Percentiles rank a stretch among this genome's conserved stretches.
These are phyloP conservation scores for Amaranthus hypochondriacus DNA, from an alignment of 148 eudicot genomes.

Conservation along the genomic window DNA sequence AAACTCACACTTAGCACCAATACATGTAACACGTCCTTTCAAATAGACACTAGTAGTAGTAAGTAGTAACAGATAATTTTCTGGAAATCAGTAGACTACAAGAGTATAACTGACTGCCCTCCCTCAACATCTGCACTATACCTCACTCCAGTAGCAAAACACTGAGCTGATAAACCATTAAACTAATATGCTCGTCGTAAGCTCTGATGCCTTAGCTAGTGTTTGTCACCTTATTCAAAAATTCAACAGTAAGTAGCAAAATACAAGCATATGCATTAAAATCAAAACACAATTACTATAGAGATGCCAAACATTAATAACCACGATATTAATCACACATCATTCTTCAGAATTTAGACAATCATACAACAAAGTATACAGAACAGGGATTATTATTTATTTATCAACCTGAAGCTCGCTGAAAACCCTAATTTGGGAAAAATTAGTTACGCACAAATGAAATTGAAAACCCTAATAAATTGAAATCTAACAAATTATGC, in stretches of 20 bases:
- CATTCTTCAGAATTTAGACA: neutral
- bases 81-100: neutral
- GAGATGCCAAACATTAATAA: neutral
- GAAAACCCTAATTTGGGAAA: conserved; percentile 2
- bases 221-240: neutral
- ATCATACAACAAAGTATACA: neutral
- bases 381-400: too few relatives aligned
- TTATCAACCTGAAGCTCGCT: neutral
- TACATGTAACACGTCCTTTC: neutral
- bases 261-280: neutral
- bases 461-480: neutral
- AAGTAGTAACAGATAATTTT: neutral
- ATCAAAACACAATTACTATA: neutral
- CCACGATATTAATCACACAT: neutral
- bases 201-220: neutral
- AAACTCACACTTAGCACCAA: neutral
- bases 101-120: neutral
- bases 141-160: neutral
- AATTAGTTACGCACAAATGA: neutral
- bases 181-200: neutral
- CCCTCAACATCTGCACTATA: neutral
- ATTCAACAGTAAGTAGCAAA: neutral
- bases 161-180: neutral
- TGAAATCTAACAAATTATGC: neutral
- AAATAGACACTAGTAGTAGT: neutral